These are phyloP conservation scores for Candida broadrunensis DNA, from an alignment of 805 yeast species.

Conservation along the genomic window DNA sequence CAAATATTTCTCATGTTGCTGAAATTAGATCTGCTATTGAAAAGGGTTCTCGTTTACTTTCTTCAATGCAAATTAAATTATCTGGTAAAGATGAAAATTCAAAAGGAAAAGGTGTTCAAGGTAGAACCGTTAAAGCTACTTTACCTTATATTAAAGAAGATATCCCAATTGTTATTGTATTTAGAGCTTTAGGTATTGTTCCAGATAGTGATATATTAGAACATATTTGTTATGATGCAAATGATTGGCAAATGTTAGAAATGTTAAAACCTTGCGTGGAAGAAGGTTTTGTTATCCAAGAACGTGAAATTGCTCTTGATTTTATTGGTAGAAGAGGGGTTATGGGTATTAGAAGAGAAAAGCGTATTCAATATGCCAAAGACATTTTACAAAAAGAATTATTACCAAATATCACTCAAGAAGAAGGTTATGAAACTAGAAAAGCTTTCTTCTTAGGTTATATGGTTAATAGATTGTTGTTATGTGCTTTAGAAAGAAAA, in stretches of 20 bases:
- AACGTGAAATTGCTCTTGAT: conserved; percentile 96
- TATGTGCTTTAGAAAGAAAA: conserved; percentile 95
- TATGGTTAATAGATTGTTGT: conserved; percentile 91
- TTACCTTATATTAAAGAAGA: conserved; percentile 95
- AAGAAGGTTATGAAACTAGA: conserved; percentile 94
- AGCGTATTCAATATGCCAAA: conserved; percentile 96
- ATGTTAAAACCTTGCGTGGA: conserved; percentile 99
- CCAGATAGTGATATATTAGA: conserved; percentile 99
- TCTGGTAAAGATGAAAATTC: conserved; percentile 72
- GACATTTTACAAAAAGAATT: conserved; percentile 96
- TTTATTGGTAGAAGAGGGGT: conserved; percentile 98
- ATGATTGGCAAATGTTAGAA: conserved; percentile 99
- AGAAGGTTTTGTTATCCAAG: conserved; percentile 97
- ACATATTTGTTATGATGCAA: conserved; percentile 96
- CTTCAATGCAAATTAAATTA: conserved; percentile 90
- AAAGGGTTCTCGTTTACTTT: conserved; percentile 93
- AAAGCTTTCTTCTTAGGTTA: conserved; percentile 97
- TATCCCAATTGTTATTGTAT: conserved; percentile 94
- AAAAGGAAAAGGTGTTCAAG: conserved; percentile 47
- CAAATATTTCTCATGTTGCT: conserved; percentile 93
- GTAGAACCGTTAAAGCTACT: conserved; percentile 90
- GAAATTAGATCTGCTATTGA: conserved; percentile 96
- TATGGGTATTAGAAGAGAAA: conserved; percentile 92
- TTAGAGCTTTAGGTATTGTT: conserved; percentile 96
- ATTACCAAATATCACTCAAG: conserved; percentile 95